These are phyloP conservation scores for Colletotrichum sp. DNA, from an alignment of 2,329 filamentous ascomycete genomes.

Conservation along the genomic window DNA sequence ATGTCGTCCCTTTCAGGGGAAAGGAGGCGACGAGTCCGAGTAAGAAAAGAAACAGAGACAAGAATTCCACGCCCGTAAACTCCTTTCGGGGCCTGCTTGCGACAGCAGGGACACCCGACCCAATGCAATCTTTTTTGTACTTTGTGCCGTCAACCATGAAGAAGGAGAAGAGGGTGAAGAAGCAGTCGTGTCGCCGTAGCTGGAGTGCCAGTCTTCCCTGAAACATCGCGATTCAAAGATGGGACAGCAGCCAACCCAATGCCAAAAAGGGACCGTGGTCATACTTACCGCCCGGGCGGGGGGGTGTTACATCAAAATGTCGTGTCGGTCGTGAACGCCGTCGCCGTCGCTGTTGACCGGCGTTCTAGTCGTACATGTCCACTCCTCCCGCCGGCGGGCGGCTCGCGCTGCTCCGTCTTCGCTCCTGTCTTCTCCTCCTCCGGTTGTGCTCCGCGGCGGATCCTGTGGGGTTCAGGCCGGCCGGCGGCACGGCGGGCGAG, in stretches of 20 bases:
- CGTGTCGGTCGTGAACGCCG: constrained; percentile 12
- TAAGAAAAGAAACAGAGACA: background rate
- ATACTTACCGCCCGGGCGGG: background rate
- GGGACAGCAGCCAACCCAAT: background rate
- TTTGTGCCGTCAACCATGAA: background rate
- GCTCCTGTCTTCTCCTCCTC: constrained; percentile 59
- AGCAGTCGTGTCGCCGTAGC: background rate
- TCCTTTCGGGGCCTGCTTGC: background rate
- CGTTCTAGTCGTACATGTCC: constrained; percentile 42
- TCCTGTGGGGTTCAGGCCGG: constrained; percentile 30
- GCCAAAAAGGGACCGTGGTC: background rate
- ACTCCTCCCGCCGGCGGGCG: constrained; percentile 35
- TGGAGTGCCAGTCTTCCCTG: background rate
- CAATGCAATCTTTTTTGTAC: constrained; percentile 11
- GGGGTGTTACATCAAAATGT: background rate
- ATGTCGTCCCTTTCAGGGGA: background rate
- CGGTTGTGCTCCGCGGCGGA: constrained; percentile 54
- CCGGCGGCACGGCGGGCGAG: constrained; percentile 42
- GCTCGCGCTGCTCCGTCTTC: constrained; percentile 47
- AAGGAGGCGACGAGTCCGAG: background rate
- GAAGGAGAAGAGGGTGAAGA: background rate
- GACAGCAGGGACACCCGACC: background rate
- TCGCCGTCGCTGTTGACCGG: background rate
- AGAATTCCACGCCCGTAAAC: background rate
- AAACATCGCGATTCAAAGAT: background rate